Evolutionary conservation across 2,329 filamentous ascomycete genomes (phyloP), one percentile per base, ranked within the genome.

Genomic region (Fusarium xylarioides): DNA sequence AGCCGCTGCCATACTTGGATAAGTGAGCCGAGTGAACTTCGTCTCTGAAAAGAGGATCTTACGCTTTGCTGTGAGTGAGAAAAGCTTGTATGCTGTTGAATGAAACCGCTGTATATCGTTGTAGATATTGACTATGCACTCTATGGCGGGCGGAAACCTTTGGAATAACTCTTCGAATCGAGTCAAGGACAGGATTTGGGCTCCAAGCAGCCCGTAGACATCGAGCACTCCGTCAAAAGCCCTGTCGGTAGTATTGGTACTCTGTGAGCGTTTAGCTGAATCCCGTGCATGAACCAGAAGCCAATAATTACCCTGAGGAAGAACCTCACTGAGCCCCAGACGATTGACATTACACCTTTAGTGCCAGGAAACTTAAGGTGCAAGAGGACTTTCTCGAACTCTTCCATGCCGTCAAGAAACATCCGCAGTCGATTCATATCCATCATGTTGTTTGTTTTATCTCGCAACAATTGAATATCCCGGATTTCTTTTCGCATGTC

Each of bases 11-110:
- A 67, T 46, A 67, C 64, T 67, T 7, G 2, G 4, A 8, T 34
- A 11, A 0, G 12, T 28, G 0, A 16, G 26, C 8, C 4, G 30
- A 32, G 9, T 23, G 28, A 32, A 5, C 14, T 1, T 35, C 3
- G 2, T 35, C 7, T 21, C 0, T 5, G 5, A 0, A 19, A 21
- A 2, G 1, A 1, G 1, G 0, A 23, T 23, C 16, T 30, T n/a
- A 67, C 64, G 11, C 6, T 43, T 52, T 0, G 40, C 4, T 1
- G 21, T 26, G 0, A 67, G 63, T 8, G 64, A 67, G 4, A 67
- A 67, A 8, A 67, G 53, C 1, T 26, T 67, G 11, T 67, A 67
- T 4, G 63, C 35, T 2, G 26, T 12, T 0, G 15, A 42, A 32
- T 67, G 64, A 0, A 67, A 67, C 0, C 30, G 34, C 5, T 67